Percentiles rank a stretch among this genome's conserved stretches.
These are phyloP conservation scores for Rhododendron simsii DNA, from an alignment of 148 eudicot species.

Conservation along the genomic window DNA sequence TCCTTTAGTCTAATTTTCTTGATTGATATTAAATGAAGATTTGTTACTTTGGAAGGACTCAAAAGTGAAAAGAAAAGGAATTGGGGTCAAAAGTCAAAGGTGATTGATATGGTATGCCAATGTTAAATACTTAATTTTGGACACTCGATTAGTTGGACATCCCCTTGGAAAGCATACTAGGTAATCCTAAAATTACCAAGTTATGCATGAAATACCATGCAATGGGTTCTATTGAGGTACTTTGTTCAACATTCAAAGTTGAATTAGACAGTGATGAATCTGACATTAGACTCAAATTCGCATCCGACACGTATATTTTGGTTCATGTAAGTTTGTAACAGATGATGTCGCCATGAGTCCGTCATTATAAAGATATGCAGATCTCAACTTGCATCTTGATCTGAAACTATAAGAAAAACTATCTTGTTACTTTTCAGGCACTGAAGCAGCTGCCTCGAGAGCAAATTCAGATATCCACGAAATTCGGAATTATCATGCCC, in stretches of 20 bases:
- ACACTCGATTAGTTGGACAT: background rate
- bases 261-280: background rate
- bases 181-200: background rate
- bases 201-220: background rate
- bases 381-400: background rate
- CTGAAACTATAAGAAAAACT: background rate
- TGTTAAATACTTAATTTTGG: background rate
- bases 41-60: background rate
- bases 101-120: background rate
- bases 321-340: background rate
- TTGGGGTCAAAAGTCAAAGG: background rate
- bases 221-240: background rate
- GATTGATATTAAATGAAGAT: background rate
- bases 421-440: constrained; percentile 23
- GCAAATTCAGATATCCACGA: constrained; percentile 37
- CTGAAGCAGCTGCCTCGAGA: constrained; percentile 38
- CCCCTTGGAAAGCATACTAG: background rate
- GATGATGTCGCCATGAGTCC: background rate
- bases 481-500: constrained; percentile 27
- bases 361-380: background rate
- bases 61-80: background rate
- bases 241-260: background rate
- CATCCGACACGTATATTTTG: background rate
- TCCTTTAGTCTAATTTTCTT: background rate
- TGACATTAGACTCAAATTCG: background rate